Evolutionary conservation across 2,329 filamentous ascomycete species (phyloP), one percentile per base, ranked within the genome.

Genomic region (Basipetospora chlamydospora): DNA sequence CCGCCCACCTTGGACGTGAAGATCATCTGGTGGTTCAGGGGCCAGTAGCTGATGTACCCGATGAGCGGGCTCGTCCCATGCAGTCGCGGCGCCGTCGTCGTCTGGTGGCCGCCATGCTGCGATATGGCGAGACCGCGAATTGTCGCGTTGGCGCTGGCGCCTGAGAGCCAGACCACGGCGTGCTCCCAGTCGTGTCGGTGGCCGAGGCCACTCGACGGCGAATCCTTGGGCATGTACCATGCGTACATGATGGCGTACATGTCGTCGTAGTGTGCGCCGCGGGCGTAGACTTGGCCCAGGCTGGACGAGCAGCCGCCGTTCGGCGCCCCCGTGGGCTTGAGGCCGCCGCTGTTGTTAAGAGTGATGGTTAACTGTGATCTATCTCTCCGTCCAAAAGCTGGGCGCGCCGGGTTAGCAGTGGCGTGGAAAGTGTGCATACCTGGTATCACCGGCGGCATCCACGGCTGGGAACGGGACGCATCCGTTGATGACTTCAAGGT

Each of bases 381-480:
- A 11, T 23, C 11, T 11, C 22, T 23, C 22, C 22, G 11, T 23
- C 6, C 22, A n/a, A n/a, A n/a, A n/a, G n/a, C n/a, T n/a, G n/a
- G n/a, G n/a, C n/a, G n/a, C n/a, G n/a, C n/a, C n/a, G n/a, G n/a
- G n/a, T 23, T 23, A 23, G 11, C 11, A 11, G 11, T 23, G 11
- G 16, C 35, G 20, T n/a, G n/a, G 13, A 12, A 16, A 13, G 12
- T 17, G n/a, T 13, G 44, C 57, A 39, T 49, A 75, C 72, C 63
- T 59, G 7, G 67, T 76, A 43, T 77, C 60, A 3, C 73, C 73
- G 0, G 55, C 50, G 0, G 60, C 60, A 41, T 78, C 66, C 1
- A 78, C 73, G 1, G 66, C 73, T 0, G 73, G 72, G 47, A 73
- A 78, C 0, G 73, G 70, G 5, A 77, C 71, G 42, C 73, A 78